Base-by-base conservation (phyloP, 2,329 filamentous ascomycete genomes). In the Penicillium sp. region DNA sequence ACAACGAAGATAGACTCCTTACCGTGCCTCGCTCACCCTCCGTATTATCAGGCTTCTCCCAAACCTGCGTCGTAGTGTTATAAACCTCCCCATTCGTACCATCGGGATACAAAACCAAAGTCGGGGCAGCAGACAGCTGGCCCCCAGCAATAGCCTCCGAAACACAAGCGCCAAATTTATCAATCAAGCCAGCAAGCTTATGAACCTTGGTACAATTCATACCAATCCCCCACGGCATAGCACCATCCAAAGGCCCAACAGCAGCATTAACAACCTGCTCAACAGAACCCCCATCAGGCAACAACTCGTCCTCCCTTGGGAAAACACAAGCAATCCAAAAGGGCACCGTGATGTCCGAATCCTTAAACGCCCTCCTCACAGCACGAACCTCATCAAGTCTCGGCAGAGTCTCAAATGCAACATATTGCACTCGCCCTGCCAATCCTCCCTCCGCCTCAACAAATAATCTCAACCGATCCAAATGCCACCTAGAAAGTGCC, bases 21-120 rank as follows among this genome's bases (percentile, higher is more conserved):
- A 64, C 60, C 28, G 38, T 45, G 46, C 58, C 55, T 46, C 9
- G 56, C 37, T 47, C 52, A 50, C 61, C 58, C 48, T 35, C 40
- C 31, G 57, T 58, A 10, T 35, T 48, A 10, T 49, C 50, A 2
- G 48, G 52, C 49, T 60, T 67, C 54, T 65, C 78, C 84, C 84
- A 88, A 45, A 68, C 71, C 60, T 85, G 79, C 6, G 81, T 83
- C 0, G 66, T 69, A 1, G 83, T 84, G 63, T 87, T 81, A 67
- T 87, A 87, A 0, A 83, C 76, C 66, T 86, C 81, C 0, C 82
- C 82, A 41, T 82, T 83, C 1, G 84, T 86, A 0, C 84, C 84
- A 63, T 88, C 84, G 0, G 84, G 84, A 63, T 87, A 87, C 15
- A 87, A 58, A 4, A 87, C 78, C 46, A 87, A 65, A 18, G 72